Percentiles rank a stretch among this genome's conserved stretches.
Conservation (phyloP, 352 stramenopile species). For the Pythium aristosporum region DNA sequence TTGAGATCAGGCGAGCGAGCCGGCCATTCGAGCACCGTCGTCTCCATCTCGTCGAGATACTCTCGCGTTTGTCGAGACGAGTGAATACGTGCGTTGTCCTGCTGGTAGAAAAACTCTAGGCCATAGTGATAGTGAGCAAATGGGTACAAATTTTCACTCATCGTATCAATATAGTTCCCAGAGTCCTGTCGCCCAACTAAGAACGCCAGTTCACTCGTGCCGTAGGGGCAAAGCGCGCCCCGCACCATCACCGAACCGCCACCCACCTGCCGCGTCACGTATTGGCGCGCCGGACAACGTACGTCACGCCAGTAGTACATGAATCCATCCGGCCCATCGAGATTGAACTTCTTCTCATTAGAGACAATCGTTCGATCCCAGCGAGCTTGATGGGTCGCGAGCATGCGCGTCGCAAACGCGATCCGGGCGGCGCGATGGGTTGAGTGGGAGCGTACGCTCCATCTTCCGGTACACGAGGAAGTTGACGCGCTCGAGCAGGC, state of each 20-base stretch:
- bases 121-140: neutral
- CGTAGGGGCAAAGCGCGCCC: neutral
- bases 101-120: neutral
- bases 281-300: neutral
- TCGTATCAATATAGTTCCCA: neutral
- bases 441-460: too few species aligned
- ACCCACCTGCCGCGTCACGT: neutral
- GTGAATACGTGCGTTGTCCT: neutral
- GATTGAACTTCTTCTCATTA: conserved; percentile 12
- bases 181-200: neutral
- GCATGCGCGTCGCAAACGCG: too few species aligned
- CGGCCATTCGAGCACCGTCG: neutral
- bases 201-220: neutral
- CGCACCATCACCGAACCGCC: conserved; percentile 6
- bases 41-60: neutral
- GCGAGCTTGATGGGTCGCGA: too few species aligned
- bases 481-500: too few species aligned
- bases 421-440: too few species aligned
- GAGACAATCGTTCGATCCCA: neutral
- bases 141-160: neutral
- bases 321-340: neutral
- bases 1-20: neutral
- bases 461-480: too few species aligned
- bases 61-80: too few species aligned
- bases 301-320: conserved; percentile 1